These are phyloP conservation scores for Plasmodium gaboni DNA, from an alignment of 169 alveolate genomes.

Conservation along the genomic window DNA sequence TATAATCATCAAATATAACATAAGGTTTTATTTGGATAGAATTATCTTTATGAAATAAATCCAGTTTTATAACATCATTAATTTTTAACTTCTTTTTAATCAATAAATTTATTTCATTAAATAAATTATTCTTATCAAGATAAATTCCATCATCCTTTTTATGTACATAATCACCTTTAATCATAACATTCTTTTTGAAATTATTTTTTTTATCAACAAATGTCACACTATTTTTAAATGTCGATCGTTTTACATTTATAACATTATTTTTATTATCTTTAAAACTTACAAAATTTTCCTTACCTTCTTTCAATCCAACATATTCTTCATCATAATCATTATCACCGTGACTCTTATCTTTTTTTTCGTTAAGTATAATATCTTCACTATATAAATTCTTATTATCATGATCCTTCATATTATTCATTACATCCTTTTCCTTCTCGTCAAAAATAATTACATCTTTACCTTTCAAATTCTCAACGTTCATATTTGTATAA, in stretches of 20 bases:
- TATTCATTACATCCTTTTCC: neutral
- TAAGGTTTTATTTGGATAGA: slow-evolving; percentile 67
- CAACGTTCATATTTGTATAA: slow-evolving; percentile 4
- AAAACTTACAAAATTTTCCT: too few relatives aligned
- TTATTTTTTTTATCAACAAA: too few relatives aligned
- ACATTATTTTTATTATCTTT: too few relatives aligned
- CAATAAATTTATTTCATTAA: slow-evolving; percentile 50
- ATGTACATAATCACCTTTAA: neutral
- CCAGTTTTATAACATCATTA: slow-evolving; percentile 39
- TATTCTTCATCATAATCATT: too few relatives aligned
- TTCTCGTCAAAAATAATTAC: neutral
- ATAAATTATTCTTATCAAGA: slow-evolving; percentile 40
- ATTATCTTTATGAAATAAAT: slow-evolving; percentile 56
- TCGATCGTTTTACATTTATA: too few relatives aligned
- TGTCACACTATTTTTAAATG: too few relatives aligned
- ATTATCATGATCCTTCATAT: neutral
- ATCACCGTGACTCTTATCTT: too few relatives aligned
- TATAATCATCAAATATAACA: slow-evolving; percentile 55
- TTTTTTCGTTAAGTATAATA: too few relatives aligned
- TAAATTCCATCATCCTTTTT: neutral
- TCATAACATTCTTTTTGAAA: too few relatives aligned
- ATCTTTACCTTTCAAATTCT: neutral
- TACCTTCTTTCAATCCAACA: too few relatives aligned
- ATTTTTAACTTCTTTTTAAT: slow-evolving; percentile 52
- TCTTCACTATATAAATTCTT: neutral